A percentile compares a stretch with the other conserved stretches of the same genome.
These are phyloP conservation scores for Arachnomyces sp. DNA, from an alignment of 2,329 filamentous ascomycete genomes.

Conservation along the genomic window DNA sequence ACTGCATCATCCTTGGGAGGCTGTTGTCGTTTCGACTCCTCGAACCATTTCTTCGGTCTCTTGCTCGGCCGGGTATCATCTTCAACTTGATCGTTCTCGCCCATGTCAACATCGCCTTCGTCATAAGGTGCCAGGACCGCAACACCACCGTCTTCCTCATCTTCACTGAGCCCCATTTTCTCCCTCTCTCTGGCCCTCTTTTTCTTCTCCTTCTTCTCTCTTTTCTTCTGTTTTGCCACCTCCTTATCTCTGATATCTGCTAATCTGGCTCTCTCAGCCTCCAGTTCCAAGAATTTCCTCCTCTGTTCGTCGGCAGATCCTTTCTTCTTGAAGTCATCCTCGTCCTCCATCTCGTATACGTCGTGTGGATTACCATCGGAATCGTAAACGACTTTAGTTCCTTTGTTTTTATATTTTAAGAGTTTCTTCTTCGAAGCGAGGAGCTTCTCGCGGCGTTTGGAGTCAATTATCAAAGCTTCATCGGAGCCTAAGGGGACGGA, in stretches of 20 bases:
- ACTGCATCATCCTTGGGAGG: conserved; percentile 18
- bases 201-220: conserved; percentile 41
- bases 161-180: conserved; percentile 56
- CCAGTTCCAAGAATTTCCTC: conserved; percentile 66
- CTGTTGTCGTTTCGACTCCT: conserved; percentile 16
- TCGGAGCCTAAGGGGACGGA: conserved; percentile 48
- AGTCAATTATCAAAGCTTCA: conserved; percentile 75
- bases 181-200: conserved; percentile 48
- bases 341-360: conserved; percentile 79
- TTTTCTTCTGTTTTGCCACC: conserved; percentile 63
- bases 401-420: conserved; percentile 79
- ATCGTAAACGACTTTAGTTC: conserved; percentile 80
- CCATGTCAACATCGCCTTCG: conserved; percentile 15
- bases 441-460: conserved; percentile 91
- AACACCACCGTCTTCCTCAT: conserved; percentile 35
- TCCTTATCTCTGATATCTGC: conserved; percentile 80
- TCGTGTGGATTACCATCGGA: conserved; percentile 80
- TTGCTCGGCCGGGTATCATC: conserved; percentile 27
- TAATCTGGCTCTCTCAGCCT: conserved; percentile 60
- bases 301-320: conserved; percentile 71
- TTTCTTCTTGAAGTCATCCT: conserved; percentile 66
- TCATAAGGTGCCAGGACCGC: conserved; percentile 26
- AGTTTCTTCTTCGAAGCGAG: conserved; percentile 91
- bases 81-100: conserved; percentile 15
- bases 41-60: conserved; percentile 34